These are phyloP conservation scores for Aspergillus heteromorphus DNA, from an alignment of 495 filamentous ascomycete species.

Conservation along the genomic window DNA sequence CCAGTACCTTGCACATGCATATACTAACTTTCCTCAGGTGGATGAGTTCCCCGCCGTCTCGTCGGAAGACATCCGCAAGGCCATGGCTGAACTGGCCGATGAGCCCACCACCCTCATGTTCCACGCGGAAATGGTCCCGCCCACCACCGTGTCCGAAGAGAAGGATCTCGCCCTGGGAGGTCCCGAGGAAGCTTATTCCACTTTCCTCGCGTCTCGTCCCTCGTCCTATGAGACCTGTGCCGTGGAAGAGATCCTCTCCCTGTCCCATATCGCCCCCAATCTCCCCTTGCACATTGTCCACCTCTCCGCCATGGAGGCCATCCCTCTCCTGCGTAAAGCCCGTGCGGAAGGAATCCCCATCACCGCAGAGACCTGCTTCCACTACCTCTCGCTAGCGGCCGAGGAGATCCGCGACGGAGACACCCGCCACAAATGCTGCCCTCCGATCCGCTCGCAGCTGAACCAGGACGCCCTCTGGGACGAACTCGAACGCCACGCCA, in stretches of 20 bases:
- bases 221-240: constrained; percentile 89
- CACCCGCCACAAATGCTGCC: constrained; percentile 96
- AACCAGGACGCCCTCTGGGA: constrained; percentile 91
- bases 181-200: constrained; percentile 73
- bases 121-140: constrained; percentile 96
- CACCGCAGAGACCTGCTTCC: constrained; percentile 97
- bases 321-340: constrained; percentile 78
- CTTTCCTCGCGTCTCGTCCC: constrained; percentile 88
- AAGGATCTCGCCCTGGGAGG: constrained; percentile 66
- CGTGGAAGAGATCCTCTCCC: constrained; percentile 75
- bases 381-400: constrained; percentile 88
- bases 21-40: constrained; percentile 49
- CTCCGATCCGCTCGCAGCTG: constrained; percentile 75
- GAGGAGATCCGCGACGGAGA: constrained; percentile 85
- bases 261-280: constrained; percentile 73
- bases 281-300: constrained; percentile 94
- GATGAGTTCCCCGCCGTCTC: constrained; percentile 93
- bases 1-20: constrained; percentile 4
- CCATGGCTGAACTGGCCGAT: constrained; percentile 72
- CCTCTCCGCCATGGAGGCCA: constrained; percentile 86
- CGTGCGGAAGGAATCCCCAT: constrained; percentile 77
- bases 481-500: constrained; percentile 57
- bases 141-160: constrained; percentile 73
- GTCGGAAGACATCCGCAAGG: constrained; percentile 67
- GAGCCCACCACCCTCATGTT: constrained; percentile 91